Evolutionary conservation across 2,329 filamentous ascomycete genomes (phyloP), one percentile per base, ranked within the genome.

Genomic region (Ceratocystis cacaofunesta): DNA sequence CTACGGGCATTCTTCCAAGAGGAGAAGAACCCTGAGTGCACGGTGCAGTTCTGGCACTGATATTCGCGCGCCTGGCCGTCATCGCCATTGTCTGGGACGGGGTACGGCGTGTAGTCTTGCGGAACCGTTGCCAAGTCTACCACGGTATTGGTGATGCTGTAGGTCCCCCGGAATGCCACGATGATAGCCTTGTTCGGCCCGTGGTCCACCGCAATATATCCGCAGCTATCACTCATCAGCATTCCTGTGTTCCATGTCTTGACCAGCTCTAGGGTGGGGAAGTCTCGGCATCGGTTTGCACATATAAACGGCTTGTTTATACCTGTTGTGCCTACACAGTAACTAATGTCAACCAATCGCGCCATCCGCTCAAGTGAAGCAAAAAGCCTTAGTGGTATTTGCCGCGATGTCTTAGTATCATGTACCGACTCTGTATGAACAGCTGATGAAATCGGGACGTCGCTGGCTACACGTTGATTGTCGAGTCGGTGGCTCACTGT

Each of bases 291-390:
- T 69, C 89, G 88, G 67, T 89, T 94, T 15, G 86, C 82, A 75
- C 94, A 99, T 41, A 81, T 77, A 74, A 99, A 99, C 0, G 94
- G 94, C 69, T 86, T 85, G 62, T 81, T 80, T 68, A 99, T 86
- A 48, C 92, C 94, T 0, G 88, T 87, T 4, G 82, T 86, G 68
- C 92, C 91, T 67, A 97, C 89, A 74, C 94, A 99, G 76, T 97
- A 97, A 61, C 90, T 80, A 67, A 97, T 94, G 74, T 99, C 94
- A 68, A 96, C 92, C 30, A 97, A 82, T 64, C 92, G 86, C n/a
- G 92, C 85, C 65, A 92, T 79, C 71, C 95, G 89, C 75, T 96
- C 91, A 15, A 99, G 84, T 19, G 89, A 86, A 67, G 82, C 78
- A 76, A 95, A 97, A 68, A 96, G 80, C 28, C 78, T 71, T 32